A percentile compares a stretch with the other conserved stretches of the same genome.
phyloP scores from a whole-genome alignment of 1,139 yeast genomes.

The Saccharomyces hybrid region DNA sequence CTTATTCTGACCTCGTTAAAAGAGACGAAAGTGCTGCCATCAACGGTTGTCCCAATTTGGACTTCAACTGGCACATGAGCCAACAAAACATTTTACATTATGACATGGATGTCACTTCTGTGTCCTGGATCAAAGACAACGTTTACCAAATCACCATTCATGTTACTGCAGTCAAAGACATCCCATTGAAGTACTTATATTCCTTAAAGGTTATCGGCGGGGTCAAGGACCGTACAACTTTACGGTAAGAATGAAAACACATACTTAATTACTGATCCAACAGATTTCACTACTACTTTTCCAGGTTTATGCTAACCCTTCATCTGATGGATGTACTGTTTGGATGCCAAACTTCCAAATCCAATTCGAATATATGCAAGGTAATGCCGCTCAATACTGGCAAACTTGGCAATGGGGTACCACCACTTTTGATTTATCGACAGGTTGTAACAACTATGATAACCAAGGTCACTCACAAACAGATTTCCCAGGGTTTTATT shows the following conservation, averaged over 20 bases:
- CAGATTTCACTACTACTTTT: conserved; percentile 27
- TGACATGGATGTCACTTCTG: conserved; percentile 11
- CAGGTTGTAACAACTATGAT: conserved; percentile 27
- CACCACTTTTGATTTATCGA: conserved; percentile 22
- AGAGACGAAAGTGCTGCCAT: background rate
- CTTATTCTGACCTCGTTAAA: background rate
- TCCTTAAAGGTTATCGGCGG: conserved; percentile 28
- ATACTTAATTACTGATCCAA: conserved; percentile 20
- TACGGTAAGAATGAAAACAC: conserved; percentile 23
- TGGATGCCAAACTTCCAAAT: conserved; percentile 29
- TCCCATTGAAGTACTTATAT: conserved; percentile 19
- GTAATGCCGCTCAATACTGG: conserved; percentile 11
- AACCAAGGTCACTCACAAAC: conserved; percentile 25
- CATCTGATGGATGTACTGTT: conserved; percentile 6
- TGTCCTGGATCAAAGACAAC: conserved; percentile 13
- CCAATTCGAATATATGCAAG: conserved; percentile 29
- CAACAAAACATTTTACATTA: conserved; percentile 19
- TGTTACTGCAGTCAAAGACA: conserved; percentile 20
- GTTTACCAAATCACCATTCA: conserved; percentile 26
- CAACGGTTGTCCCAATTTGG: conserved; percentile 21
- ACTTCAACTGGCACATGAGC: conserved; percentile 19
- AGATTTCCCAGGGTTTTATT: conserved; percentile 30
- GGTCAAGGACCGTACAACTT: conserved; percentile 18
- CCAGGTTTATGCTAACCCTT: conserved; percentile 17
- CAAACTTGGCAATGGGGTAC: conserved; percentile 20